A percentile compares a stretch with the other conserved stretches of the same genome.
Evolutionary conservation across 129 eudicot species (phyloP).

Genomic region (Pittosporum tobira): DNA sequence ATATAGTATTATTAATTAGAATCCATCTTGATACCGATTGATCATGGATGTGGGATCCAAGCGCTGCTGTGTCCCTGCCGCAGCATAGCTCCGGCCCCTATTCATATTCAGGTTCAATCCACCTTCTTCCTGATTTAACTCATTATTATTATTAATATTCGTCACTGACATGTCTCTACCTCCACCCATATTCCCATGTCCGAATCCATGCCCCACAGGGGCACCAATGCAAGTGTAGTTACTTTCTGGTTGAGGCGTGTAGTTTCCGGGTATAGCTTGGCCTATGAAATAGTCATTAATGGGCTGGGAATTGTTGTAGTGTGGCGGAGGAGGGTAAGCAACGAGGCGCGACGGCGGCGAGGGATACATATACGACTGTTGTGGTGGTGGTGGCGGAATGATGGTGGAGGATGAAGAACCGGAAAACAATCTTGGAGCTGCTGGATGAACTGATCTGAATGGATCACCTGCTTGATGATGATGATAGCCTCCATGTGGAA

Average conservation of each 20-base stretch:
- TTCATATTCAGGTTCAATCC: slow-evolving; percentile 5
- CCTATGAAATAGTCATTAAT: slow-evolving; percentile 63
- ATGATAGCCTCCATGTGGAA: slow-evolving; percentile 62
- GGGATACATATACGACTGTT: slow-evolving; percentile 39
- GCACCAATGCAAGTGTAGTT: slow-evolving; percentile 87
- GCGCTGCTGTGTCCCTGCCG: slow-evolving; percentile 5
- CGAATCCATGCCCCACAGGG: slow-evolving; percentile 49
- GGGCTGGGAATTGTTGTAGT: slow-evolving; percentile 23
- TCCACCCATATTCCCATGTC: slow-evolving; percentile 6
- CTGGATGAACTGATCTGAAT: slow-evolving; percentile 39
- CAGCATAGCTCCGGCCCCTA: slow-evolving; percentile 12
- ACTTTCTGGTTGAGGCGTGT: slow-evolving; percentile 12
- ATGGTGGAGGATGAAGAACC: slow-evolving; percentile 28
- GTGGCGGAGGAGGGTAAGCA: slow-evolving; percentile 33
- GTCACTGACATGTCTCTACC: slow-evolving; percentile 29
- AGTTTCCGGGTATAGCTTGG: slow-evolving; percentile 34
- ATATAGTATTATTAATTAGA: slow-evolving; percentile 9
- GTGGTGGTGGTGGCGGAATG: slow-evolving; percentile 37
- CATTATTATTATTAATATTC: slow-evolving; percentile 5
- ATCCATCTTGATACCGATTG: slow-evolving; percentile 47
- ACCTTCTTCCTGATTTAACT: slow-evolving; percentile 24
- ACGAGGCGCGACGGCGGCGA: slow-evolving; percentile 44
- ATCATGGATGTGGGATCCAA: slow-evolving; percentile 14
- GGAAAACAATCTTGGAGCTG: slow-evolving; percentile 34
- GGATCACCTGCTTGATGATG: slow-evolving; percentile 31